Evolutionary conservation across 495 filamentous ascomycete species (phyloP).

Genomic region (Penicillium flavigenum): DNA sequence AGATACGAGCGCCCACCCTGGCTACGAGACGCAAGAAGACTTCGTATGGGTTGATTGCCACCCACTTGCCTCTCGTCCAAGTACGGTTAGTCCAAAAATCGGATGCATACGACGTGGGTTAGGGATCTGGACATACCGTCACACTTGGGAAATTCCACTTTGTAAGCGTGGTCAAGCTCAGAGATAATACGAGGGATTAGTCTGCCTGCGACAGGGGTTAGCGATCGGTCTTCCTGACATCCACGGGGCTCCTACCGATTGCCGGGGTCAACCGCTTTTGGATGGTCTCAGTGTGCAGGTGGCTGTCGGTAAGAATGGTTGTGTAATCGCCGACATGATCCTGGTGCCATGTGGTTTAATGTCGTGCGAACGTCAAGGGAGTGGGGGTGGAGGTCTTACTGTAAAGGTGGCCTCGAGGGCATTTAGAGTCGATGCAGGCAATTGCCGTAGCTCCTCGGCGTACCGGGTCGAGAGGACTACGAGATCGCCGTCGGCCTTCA

Average conservation of each 20-base stretch:
- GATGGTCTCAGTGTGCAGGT: constrained; percentile 3
- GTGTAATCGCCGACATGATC: constrained; percentile 4
- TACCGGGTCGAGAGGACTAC: constrained; percentile 1
- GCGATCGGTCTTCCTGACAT: constrained; percentile 1
- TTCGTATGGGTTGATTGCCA: constrained; percentile 4
- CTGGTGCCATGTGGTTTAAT: constrained; percentile 1
- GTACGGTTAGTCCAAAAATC: not conserved
- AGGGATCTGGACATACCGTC: not conserved
- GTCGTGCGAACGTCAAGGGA: constrained; percentile 3
- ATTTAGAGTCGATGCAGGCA: constrained; percentile 3
- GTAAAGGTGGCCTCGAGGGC: constrained; percentile 3
- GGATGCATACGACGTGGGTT: constrained; percentile 1
- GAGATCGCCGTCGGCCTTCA: constrained; percentile 1
- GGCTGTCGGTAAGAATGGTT: constrained; percentile 2
- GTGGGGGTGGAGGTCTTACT: not conserved
- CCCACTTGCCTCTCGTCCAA: constrained; percentile 2
- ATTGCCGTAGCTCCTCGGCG: constrained; percentile 3
- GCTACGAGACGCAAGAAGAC: constrained; percentile 40
- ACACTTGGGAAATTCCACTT: constrained; percentile 1
- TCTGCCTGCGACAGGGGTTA: constrained; percentile 2
- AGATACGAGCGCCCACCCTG: constrained; percentile 50
- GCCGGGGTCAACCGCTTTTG: constrained; percentile 3
- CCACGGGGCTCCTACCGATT: constrained; percentile 1
- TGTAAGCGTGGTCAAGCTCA: constrained; percentile 1
- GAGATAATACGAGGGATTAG: constrained; percentile 4